Evolutionary conservation across 2,329 filamentous ascomycete species (phyloP), one percentile per base, ranked within the genome.

Genomic region (Cladosporium sp.): DNA sequence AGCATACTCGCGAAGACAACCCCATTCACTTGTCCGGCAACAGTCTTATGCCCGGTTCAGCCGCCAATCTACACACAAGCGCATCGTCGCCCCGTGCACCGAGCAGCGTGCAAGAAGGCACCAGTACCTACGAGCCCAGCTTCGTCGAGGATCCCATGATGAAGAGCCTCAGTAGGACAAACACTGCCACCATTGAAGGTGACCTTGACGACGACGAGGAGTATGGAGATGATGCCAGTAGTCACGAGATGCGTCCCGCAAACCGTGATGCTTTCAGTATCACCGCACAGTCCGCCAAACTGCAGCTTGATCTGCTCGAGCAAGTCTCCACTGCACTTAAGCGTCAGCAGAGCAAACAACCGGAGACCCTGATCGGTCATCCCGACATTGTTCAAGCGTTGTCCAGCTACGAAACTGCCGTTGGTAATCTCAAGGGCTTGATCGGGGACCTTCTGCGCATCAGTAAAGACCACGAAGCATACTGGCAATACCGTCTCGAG

Each of bases 261-360:
- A 92, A 85, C 69, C 96, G 96, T 70, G 94, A 99, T 72, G 92
- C 94, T 1, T 92, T 97, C 74, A 93, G 93, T 72, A 97, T 99
- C 69, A 97, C 93, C 3, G 94, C 94, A 0, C 93, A 97, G 72
- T 97, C 94, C 14, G 92, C 92, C 11, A 93, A 89, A 71, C 76
- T 97, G 34, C 94, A 99, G 73, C 84, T 99, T 5, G 93, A 97
- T 69, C 88, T 96, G 42, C 84, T 99, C 65, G 86, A 88, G 6
- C 88, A 90, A 66, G 91, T 99, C 25, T 91, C 92, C 59, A 79
- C 85, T n/a, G 92, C 92, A 3, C 78, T 97, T 51, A 84, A 92
- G 63, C 76, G 80, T 1, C 89, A 96, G 73, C 84, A 84, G 58
- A 74, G 80, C 5, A 86, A 82, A 66, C 89, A 88, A 60, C 90